Evolutionary conservation across 495 filamentous ascomycete genomes (phyloP), one percentile per base, ranked within the genome.

Genomic region (Annulohypoxylon moriforme): DNA sequence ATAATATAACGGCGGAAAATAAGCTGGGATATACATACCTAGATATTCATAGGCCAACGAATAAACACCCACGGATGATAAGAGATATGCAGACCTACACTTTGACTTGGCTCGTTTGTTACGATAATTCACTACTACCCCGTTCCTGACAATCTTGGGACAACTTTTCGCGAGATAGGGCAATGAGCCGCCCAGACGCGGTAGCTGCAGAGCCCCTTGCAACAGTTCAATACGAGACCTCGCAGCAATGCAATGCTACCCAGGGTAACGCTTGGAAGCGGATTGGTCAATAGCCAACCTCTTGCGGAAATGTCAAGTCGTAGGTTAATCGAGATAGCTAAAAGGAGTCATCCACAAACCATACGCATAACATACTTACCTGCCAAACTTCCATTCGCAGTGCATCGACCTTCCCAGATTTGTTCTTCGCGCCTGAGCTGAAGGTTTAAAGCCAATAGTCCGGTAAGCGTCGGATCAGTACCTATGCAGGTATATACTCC

Each of bases 211-310:
- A 44, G 50, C 14, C 63, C 71, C 67, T 64, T 71, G 71, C 71
- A 67, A 63, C 34, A 40, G 29, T 34, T 49, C 16, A 71, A 74
- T 74, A 74, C 62, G 71, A 74, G 67, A 40, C 58, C 59, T 71
- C 31, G 67, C 62, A 67, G 59, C 62, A 13, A 64, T 64, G 71
- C 67, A 68, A 71, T 68, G 46, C 67, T 60, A 74, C 71, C 44
- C 34, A 56, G 40, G 42, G 57, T 66, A 57, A 52, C 59, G 46
- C 46, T 38, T 50, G 36, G n/a, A 57, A 59, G 49, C 50, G 63
- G 61, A 67, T 70, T 67, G 67, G 67, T 47, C 27, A 20, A 29
- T 22, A 22, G 25, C 27, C 36, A 55, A 14, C 49, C 34, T 60
- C 24, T 53, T 13, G 31, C 10, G 38, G 47, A 18, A 62, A 44